These are phyloP conservation scores for Phytophthora agathidicida DNA, from an alignment of 352 stramenopile species.

Conservation along the genomic window DNA sequence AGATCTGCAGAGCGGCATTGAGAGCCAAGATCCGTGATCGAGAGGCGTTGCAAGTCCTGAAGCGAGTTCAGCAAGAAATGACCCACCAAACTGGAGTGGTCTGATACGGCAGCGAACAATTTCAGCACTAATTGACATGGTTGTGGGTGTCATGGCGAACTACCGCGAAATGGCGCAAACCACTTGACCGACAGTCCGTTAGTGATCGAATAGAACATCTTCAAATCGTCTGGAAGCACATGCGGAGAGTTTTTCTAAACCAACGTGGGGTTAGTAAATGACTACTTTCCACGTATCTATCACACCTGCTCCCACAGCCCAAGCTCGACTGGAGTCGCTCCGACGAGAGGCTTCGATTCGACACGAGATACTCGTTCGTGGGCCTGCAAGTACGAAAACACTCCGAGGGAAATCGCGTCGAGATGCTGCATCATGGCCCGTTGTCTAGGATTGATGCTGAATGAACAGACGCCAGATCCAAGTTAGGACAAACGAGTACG, in stretches of 20 bases:
- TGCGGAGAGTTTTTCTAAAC: constrained; percentile 62
- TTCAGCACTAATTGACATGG: background rate
- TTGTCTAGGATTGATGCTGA: too few species aligned
- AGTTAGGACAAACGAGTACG: constrained; percentile 12
- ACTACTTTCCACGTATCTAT: constrained; percentile 23
- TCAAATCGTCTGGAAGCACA: constrained; percentile 65
- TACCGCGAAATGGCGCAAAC: constrained; percentile 63
- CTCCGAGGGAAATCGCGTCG: constrained; percentile 67
- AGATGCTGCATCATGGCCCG: constrained; percentile 43
- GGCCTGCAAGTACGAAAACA: constrained; percentile 74
- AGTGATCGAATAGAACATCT: constrained; percentile 66
- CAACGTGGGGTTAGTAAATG: background rate
- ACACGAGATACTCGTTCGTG: constrained; percentile 60
- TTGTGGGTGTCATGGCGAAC: background rate
- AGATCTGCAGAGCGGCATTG: constrained; percentile 52
- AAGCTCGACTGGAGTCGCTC: constrained; percentile 55
- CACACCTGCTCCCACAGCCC: constrained; percentile 74
- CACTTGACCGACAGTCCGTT: constrained; percentile 81
- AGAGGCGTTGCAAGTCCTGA: constrained; percentile 56
- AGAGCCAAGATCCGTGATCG: constrained; percentile 41
- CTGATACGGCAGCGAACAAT: constrained; percentile 24
- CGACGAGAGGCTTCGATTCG: constrained; percentile 59
- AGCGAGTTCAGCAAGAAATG: constrained; percentile 71
- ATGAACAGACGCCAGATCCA: constrained; percentile 26
- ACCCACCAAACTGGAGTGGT: constrained; percentile 53